Evolutionary conservation across 768 basidiomycete species (phyloP), one percentile per base, ranked within the genome.

Genomic region (Glaciozyma antarctica): DNA sequence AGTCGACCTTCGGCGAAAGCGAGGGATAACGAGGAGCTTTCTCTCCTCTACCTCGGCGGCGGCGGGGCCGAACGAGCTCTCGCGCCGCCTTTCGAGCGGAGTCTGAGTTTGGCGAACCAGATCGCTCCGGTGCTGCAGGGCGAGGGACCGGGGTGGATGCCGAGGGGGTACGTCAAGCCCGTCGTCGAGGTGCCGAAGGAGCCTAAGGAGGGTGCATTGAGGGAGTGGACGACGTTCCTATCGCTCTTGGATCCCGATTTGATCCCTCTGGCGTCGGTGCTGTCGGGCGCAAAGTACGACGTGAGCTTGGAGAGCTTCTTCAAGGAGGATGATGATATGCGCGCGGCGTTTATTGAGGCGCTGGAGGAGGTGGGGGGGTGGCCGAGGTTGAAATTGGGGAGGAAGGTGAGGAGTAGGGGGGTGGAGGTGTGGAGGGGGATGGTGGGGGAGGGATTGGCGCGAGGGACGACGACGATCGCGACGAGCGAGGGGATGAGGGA

Each of bases 391-490:
- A 44, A 28, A 56, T 21, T 66, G 26, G 44, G 5, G 54, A 24
- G 7, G 26, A 43, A 54, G 41, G 43, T 44, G 21, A 22, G 28
- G n/a, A 10, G 28, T 21, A 26, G 41, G 24, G 56, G 55, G 13
- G 56, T 28, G 12, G 48, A 49, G 38, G 19, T 58, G 3, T 19
- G 24, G 34, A 48, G 28, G 47, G 9, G 19, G 55, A 24, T 49
- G 30, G 24, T 21, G 21, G 34, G 17, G 41, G 48, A 38, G 17
- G 55, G 43, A 26, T 26, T 34, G 13, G 21, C 32, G 59, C 12
- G 28, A 0, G 44, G 54, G 22, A 38, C 45, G 24, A 51, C 81
- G 53, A 30, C 21, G 32, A 21, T 3, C 9, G 32, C 81, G 53
- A 30, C 21, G 53, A 21, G 19, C 9, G 32, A 10, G 22, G 47